A percentile compares a stretch with the other conserved stretches of the same genome.
Conservation (phyloP, 1,284 basidiomycete species). For the Lentinula novae-zelandiae region DNA sequence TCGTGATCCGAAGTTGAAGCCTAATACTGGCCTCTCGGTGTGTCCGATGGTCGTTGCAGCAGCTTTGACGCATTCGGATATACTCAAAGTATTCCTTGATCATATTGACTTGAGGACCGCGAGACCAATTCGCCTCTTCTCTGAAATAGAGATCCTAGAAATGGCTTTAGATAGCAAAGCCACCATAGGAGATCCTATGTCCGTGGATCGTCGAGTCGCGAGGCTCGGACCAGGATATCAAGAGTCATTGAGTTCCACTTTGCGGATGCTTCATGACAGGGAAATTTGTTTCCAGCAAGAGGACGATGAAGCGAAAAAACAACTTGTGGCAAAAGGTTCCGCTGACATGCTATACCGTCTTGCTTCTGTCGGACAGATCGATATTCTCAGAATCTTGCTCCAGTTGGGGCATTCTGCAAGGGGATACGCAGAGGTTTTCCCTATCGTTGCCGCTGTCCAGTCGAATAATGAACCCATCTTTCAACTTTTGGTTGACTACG, state of each 20-base stretch:
- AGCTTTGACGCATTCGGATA: constrained; percentile 4
- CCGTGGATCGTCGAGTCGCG: constrained; percentile 1
- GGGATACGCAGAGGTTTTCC: neutral
- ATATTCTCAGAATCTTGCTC: constrained; percentile 9
- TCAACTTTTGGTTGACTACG: constrained; percentile 3
- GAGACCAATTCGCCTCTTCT: neutral
- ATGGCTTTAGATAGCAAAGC: constrained; percentile 8
- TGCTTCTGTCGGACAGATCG: neutral
- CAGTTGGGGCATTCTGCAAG: constrained; percentile 3
- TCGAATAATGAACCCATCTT: constrained; percentile 7
- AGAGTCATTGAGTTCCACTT: neutral
- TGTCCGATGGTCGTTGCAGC: constrained; percentile 6
- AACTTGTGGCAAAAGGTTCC: neutral
- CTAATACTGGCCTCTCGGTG: neutral
- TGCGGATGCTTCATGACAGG: constrained; percentile 9
- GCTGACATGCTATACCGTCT: constrained; percentile 1
- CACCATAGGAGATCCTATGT: constrained; percentile 9
- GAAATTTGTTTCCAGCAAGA: neutral
- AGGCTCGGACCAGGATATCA: neutral
- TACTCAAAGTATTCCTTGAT: constrained; percentile 1
- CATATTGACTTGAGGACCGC: constrained; percentile 1
- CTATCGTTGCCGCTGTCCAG: constrained; percentile 3
- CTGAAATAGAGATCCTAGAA: constrained; percentile 8
- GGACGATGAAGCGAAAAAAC: neutral
- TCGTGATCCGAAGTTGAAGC: neutral